A percentile compares a stretch with the other conserved stretches of the same genome.
Evolutionary conservation across 164 flowering plant species (phyloP).

Genomic region (Berberis thunbergii): DNA sequence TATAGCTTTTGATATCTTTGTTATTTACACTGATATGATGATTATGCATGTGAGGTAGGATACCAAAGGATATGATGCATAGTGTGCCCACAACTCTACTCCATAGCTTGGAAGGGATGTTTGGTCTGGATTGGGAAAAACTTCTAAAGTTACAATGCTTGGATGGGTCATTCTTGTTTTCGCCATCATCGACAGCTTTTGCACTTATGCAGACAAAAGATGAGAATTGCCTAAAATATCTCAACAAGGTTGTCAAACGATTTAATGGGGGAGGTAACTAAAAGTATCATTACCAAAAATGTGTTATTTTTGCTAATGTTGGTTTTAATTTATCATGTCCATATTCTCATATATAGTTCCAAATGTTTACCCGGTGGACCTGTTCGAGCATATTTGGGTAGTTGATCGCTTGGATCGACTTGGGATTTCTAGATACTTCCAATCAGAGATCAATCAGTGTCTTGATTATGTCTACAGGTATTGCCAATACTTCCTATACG

Average conservation of each 20-base stretch:
- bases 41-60: slow-evolving; percentile 32
- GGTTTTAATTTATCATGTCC: background rate
- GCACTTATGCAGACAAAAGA: slow-evolving; percentile 75
- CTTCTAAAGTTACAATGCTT: slow-evolving; percentile 48
- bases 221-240: slow-evolving; percentile 39
- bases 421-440: slow-evolving; percentile 59
- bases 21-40: background rate
- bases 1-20: background rate
- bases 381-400: slow-evolving; percentile 65
- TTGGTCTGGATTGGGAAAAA: slow-evolving; percentile 67
- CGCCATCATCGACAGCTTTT: slow-evolving; percentile 84
- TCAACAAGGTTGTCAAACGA: slow-evolving; percentile 23
- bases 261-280: slow-evolving; percentile 24
- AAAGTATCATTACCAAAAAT: background rate
- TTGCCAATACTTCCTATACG: background rate
- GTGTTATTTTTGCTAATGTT: background rate
- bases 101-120: slow-evolving; percentile 81
- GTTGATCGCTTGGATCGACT: slow-evolving; percentile 70
- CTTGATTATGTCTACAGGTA: slow-evolving; percentile 54
- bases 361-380: slow-evolving; percentile 51
- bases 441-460: slow-evolving; percentile 38
- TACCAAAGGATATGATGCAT: slow-evolving; percentile 69
- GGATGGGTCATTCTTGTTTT: slow-evolving; percentile 78
- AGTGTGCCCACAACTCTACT: slow-evolving; percentile 67
- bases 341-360: slow-evolving; percentile 31